Conservation (phyloP, 2,329 filamentous ascomycete genomes). For the Neoscytalidium dimidiatum region DNA sequence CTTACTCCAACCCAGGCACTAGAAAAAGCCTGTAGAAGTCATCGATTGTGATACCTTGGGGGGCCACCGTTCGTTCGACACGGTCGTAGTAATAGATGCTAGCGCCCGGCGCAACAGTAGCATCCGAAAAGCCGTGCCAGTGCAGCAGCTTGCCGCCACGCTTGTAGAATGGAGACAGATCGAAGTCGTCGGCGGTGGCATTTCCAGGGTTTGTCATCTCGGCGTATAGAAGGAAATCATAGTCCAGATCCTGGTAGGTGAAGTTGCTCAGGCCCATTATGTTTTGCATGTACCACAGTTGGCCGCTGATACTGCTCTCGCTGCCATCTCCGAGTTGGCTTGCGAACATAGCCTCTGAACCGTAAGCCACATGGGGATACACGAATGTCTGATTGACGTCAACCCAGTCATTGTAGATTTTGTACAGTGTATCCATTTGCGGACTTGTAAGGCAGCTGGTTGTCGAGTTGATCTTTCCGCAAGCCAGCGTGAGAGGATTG, state of each 20-base stretch:
- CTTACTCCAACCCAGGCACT: slow-evolving; percentile 43
- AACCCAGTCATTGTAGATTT: slow-evolving; percentile 36
- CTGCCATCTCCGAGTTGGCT: slow-evolving; percentile 23
- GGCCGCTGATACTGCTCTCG: slow-evolving; percentile 38
- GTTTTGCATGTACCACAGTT: slow-evolving; percentile 44
- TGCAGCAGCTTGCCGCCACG: slow-evolving; percentile 44
- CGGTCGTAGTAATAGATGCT: slow-evolving; percentile 55
- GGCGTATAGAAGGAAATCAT: slow-evolving; percentile 42
- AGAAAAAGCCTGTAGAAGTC: slow-evolving; percentile 46
- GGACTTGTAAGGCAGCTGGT: not conserved
- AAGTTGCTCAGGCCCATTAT: slow-evolving; percentile 41
- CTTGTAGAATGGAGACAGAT: slow-evolving; percentile 48
- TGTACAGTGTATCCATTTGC: not conserved
- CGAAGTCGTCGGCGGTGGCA: slow-evolving; percentile 51
- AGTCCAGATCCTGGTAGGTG: slow-evolving; percentile 35
- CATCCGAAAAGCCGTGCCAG: slow-evolving; percentile 49
- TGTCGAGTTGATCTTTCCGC: not conserved
- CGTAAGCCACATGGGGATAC: slow-evolving; percentile 42
- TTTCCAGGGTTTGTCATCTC: slow-evolving; percentile 49
- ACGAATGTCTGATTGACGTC: slow-evolving; percentile 45
- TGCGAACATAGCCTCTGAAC: slow-evolving; percentile 40
- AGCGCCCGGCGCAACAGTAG: slow-evolving; percentile 52
- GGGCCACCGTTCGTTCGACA: slow-evolving; percentile 39
- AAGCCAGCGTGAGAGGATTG: not conserved
- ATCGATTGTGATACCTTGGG: slow-evolving; percentile 37